Base-by-base conservation (phyloP, 139 green algal species). In the Coelastrella sp. region DNA sequence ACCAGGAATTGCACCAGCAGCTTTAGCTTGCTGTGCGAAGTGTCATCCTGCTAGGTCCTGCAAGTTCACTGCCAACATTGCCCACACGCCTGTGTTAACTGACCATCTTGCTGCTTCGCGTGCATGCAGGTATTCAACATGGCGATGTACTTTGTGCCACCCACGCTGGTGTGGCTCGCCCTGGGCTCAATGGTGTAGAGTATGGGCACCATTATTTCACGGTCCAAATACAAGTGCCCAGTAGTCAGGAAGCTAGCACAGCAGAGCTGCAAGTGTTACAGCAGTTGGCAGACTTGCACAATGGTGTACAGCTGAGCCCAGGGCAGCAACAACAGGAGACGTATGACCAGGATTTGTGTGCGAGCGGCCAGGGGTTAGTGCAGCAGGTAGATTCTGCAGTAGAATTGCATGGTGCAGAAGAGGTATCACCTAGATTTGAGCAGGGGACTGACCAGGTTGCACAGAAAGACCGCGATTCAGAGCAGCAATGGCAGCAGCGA, bases 131-230 rank as follows among this genome's bases (percentile, higher is more conserved):
- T 17, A 73, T 64, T 2, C 87, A 93, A 82, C 91, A 88, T 17
- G 91, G 91, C 0, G 80, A 93, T 22, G 57, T 86, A 68, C 57
- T 93, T 47, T 64, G 75, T 59, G 80, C 88, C 19, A 3, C n/a
- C 7, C 64, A 68, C 3, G 86, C 87, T 8, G 91, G 91, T 7
- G 75, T 93, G 2, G 81, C 79, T 2, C 64, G 68, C 7, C 56
- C 86, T 3, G 22, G 22, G 10, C 22, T 74, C 6, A 75, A 79
- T 60, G 80, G 86, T 6, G 73, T 90, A 10, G 64, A 90, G 32
- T 87, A 85, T 60, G 91, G 91, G 5, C 86, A 91, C 68, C 91
- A 93, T 75, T 88, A 68, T 75, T 93, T 93, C 65, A 58, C 60
- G 8, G 65, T 91, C 5, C 4, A 20, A 22, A 22, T 91, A 0